Percentiles rank a stretch among this genome's conserved stretches.
These are phyloP conservation scores for Tremella mesenterica DNA, from an alignment of 768 basidiomycete genomes.

Conservation along the genomic window DNA sequence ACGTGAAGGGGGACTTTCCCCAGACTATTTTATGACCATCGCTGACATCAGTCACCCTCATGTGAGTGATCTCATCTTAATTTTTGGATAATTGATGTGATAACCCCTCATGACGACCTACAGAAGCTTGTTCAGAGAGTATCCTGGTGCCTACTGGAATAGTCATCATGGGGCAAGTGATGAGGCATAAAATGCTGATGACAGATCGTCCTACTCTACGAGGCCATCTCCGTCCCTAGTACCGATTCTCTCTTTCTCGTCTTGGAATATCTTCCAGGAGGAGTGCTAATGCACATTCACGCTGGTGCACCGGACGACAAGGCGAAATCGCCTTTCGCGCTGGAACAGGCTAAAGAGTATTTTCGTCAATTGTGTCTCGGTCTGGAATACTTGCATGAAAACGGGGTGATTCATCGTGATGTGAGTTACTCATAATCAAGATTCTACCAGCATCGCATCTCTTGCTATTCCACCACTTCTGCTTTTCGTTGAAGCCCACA, in stretches of 20 bases:
- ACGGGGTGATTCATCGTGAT: slow-evolving; percentile 44
- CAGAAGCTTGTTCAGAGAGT: too few species aligned
- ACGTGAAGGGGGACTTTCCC: too few species aligned
- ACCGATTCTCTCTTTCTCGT: slow-evolving; percentile 44
- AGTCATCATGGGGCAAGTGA: neutral
- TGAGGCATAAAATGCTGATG: neutral
- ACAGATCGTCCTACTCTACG: slow-evolving; percentile 44
- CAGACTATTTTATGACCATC: neutral
- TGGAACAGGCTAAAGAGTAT: slow-evolving; percentile 32
- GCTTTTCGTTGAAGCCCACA: too few species aligned
- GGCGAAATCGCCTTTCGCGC: slow-evolving; percentile 22
- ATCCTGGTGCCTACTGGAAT: too few species aligned
- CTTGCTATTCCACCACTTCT: neutral
- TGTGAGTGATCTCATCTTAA: slow-evolving; percentile 25
- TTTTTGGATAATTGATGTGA: too few species aligned
- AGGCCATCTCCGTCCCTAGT: slow-evolving; percentile 44
- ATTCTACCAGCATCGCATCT: neutral
- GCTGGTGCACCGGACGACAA: slow-evolving; percentile 13
- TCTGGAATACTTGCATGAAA: slow-evolving; percentile 44
- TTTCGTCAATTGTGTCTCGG: slow-evolving; percentile 43
- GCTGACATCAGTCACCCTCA: slow-evolving; percentile 39
- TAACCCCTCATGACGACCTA: too few species aligned
- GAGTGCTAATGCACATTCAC: slow-evolving; percentile 39
- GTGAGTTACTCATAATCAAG: slow-evolving; percentile 16
- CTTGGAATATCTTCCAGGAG: slow-evolving; percentile 44